Conservation (phyloP, 208 protist species). For the Porcisia hertigi region DNA sequence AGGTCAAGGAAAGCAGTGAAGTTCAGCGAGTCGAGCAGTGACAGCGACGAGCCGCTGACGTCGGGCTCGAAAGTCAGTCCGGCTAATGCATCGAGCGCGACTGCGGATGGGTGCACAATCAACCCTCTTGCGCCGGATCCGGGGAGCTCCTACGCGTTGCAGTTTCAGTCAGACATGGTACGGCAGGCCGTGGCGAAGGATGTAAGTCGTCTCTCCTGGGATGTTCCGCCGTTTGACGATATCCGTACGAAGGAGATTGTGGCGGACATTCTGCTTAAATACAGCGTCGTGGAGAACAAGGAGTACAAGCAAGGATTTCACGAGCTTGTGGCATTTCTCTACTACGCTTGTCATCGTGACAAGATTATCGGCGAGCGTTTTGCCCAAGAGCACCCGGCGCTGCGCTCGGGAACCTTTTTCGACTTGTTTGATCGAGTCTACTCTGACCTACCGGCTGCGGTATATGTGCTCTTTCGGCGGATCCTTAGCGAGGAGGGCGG, state of each 20-base stretch:
- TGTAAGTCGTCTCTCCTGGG: conserved; percentile 71
- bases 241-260: conserved; percentile 37
- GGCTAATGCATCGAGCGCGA: neutral
- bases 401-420: conserved; percentile 16
- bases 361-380: conserved; percentile 23
- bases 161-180: conserved; percentile 46
- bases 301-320: conserved; percentile 93
- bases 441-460: conserved; percentile 24
- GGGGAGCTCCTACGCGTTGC: conserved; percentile 63
- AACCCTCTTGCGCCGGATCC: conserved; percentile 62
- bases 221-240: conserved; percentile 48
- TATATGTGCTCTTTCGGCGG: conserved; percentile 50
- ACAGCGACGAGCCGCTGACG: conserved; percentile 21
- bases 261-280: conserved; percentile 57
- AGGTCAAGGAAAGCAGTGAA: conserved; percentile 13
- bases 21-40: conserved; percentile 35
- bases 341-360: conserved; percentile 50
- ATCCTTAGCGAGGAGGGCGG: conserved; percentile 39
- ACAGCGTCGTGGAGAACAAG: conserved; percentile 48
- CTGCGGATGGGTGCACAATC: conserved; percentile 8
- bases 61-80: neutral
- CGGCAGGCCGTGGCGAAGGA: conserved; percentile 57
- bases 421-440: conserved; percentile 18
- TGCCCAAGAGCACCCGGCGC: conserved; percentile 6
- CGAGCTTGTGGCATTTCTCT: conserved; percentile 88